These are phyloP conservation scores for Naganishia antarctica DNA, from an alignment of 768 basidiomycete species.

Conservation along the genomic window DNA sequence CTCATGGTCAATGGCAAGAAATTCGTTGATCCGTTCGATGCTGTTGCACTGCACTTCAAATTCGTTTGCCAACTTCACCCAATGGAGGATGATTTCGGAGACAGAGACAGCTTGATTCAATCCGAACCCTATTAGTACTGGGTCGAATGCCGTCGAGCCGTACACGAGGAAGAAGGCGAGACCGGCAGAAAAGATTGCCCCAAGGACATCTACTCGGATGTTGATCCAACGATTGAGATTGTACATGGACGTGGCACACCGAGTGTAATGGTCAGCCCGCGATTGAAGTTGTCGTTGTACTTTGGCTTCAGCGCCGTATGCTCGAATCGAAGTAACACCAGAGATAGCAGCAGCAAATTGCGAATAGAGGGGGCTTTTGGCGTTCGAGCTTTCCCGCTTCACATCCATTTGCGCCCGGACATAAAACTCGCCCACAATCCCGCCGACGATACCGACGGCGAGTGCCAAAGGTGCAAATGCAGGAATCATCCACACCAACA, in stretches of 20 bases:
- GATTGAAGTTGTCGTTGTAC: slow-evolving; percentile 54
- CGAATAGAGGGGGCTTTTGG: slow-evolving; percentile 53
- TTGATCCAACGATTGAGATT: slow-evolving; percentile 54
- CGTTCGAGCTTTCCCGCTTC: slow-evolving; percentile 49
- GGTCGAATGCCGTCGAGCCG: slow-evolving; percentile 34
- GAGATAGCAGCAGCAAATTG: slow-evolving; percentile 60
- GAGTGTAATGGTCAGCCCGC: slow-evolving; percentile 54
- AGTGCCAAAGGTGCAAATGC: slow-evolving; percentile 44
- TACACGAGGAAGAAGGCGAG: slow-evolving; percentile 62
- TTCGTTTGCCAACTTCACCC: slow-evolving; percentile 47
- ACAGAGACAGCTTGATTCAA: slow-evolving; percentile 48
- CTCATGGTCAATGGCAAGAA: slow-evolving; percentile 60
- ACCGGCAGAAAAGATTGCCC: slow-evolving; percentile 56
- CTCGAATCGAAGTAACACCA: slow-evolving; percentile 59
- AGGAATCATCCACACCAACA: slow-evolving; percentile 40
- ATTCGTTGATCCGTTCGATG: slow-evolving; percentile 56
- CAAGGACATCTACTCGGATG: slow-evolving; percentile 60
- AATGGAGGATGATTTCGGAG: slow-evolving; percentile 40
- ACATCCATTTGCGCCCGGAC: slow-evolving; percentile 59
- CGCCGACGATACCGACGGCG: slow-evolving; percentile 51
- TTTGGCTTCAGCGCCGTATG: slow-evolving; percentile 59
- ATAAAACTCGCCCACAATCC: slow-evolving; percentile 55
- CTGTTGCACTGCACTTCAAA: slow-evolving; percentile 49
- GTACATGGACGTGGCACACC: slow-evolving; percentile 49
- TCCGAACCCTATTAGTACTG: slow-evolving; percentile 47